These are phyloP conservation scores for Fusarium cicatricum DNA, from an alignment of 2,329 filamentous ascomycete species.

Conservation along the genomic window DNA sequence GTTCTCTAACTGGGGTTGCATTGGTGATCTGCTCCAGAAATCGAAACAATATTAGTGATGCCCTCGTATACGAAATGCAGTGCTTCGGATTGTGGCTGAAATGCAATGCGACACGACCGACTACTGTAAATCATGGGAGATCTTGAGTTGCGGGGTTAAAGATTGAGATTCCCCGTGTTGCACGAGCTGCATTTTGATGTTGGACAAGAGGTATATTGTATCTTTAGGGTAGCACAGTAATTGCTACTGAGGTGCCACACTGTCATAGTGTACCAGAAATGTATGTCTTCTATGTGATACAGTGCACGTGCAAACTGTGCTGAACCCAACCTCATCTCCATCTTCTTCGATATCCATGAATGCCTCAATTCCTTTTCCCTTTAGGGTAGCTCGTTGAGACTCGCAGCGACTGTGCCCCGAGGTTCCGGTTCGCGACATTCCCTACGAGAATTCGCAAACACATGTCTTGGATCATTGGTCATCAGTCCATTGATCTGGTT, in stretches of 20 bases:
- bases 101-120: slow-evolving; percentile 23
- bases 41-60: slow-evolving; percentile 4
- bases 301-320: slow-evolving; percentile 12
- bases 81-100: slow-evolving; percentile 24
- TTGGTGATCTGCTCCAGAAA: slow-evolving; percentile 4
- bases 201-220: background rate
- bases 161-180: slow-evolving; percentile 13
- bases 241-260: background rate
- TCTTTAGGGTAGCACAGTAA: slow-evolving; percentile 3
- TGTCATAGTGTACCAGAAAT: background rate
- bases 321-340: background rate
- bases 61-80: slow-evolving; percentile 10
- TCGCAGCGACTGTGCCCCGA: background rate
- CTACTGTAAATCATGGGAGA: slow-evolving; percentile 16
- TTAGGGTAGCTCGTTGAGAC: slow-evolving; percentile 21
- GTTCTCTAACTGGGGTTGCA: slow-evolving; percentile 4
- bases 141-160: slow-evolving; percentile 19
- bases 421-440: slow-evolving; percentile 8
- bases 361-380: background rate
- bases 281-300: background rate
- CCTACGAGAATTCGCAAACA: slow-evolving; percentile 3
- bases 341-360: background rate
- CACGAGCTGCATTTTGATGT: slow-evolving; percentile 13
- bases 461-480: slow-evolving; percentile 6
- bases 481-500: background rate